Conservation (phyloP, 1,284 basidiomycete genomes). For the Pholiota adiposa region DNA sequence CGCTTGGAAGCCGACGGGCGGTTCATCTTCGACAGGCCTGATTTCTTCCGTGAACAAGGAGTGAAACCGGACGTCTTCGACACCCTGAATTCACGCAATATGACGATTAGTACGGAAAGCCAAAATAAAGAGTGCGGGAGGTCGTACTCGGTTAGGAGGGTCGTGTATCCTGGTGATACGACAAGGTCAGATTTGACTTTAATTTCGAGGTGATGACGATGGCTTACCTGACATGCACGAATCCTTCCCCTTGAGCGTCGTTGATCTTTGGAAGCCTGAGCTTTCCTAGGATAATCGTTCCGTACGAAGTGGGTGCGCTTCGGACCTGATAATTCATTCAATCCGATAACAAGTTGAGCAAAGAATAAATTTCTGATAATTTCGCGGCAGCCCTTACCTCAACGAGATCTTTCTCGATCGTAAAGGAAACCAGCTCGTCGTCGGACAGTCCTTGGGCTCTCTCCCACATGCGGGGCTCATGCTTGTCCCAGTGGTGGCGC, state of each 20-base stretch:
- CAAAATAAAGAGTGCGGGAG: conserved; percentile 4
- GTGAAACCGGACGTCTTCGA: conserved; percentile 69
- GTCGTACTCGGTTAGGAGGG: conserved; percentile 66
- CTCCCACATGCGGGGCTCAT: conserved; percentile 76
- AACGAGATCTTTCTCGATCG: conserved; percentile 59
- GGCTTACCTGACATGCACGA: conserved; percentile 72
- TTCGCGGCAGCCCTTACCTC: conserved; percentile 37
- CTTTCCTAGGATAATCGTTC: conserved; percentile 76
- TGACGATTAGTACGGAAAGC: neutral
- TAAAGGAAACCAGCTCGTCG: conserved; percentile 54
- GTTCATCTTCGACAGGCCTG: conserved; percentile 51
- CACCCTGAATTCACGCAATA: conserved; percentile 46
- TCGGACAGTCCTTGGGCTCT: conserved; percentile 59
- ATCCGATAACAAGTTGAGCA: neutral
- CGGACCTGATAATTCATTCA: conserved; percentile 31
- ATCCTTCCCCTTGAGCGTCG: conserved; percentile 66
- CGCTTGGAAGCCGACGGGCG: conserved; percentile 62
- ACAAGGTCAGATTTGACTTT: neutral
- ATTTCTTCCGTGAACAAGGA: conserved; percentile 73
- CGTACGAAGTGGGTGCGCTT: conserved; percentile 52
- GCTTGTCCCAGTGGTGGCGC: conserved; percentile 70
- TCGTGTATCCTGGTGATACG: conserved; percentile 60
- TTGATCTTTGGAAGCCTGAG: conserved; percentile 69
- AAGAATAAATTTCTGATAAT: neutral
- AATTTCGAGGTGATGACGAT: neutral